These are phyloP conservation scores for Lepiota brunneoincarnata DNA, from an alignment of 768 basidiomycete genomes.

Conservation along the genomic window DNA sequence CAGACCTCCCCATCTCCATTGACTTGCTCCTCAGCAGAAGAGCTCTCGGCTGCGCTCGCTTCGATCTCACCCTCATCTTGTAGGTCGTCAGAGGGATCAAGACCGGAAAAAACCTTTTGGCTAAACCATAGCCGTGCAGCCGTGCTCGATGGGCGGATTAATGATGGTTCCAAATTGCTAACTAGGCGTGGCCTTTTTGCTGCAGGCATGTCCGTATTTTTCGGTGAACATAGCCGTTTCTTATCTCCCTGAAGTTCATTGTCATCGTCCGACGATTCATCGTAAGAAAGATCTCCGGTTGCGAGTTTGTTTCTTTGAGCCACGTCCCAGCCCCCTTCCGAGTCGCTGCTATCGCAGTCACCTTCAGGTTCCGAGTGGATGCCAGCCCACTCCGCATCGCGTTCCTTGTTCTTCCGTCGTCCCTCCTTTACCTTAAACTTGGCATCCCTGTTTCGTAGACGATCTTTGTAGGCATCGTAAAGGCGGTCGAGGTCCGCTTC, in stretches of 20 bases:
- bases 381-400: conserved; percentile 38
- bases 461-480: conserved; percentile 83
- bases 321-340: conserved; percentile 70
- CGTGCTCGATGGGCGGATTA: conserved; percentile 32
- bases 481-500: conserved; percentile 88
- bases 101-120: conserved; percentile 82
- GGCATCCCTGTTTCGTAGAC: conserved; percentile 78
- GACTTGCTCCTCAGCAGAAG: conserved; percentile 15
- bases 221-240: conserved; percentile 45
- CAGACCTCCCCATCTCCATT: conserved; percentile 15
- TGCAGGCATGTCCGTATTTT: background rate
- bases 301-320: conserved; percentile 54
- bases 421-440: conserved; percentile 85
- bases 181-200: conserved; percentile 53
- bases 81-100: conserved; percentile 37
- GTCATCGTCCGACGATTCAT: conserved; percentile 49
- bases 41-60: conserved; percentile 25
- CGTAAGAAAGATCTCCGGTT: conserved; percentile 46
- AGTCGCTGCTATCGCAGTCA: conserved; percentile 41
- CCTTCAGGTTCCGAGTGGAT: conserved; percentile 32
- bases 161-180: conserved; percentile 41
- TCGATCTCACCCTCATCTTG: conserved; percentile 26
- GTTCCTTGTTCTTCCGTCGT: conserved; percentile 65
- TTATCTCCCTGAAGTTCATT: conserved; percentile 32
- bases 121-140: conserved; percentile 93